Base-by-base conservation (phyloP, 768 basidiomycete species). In the Tremella mesenterica region DNA sequence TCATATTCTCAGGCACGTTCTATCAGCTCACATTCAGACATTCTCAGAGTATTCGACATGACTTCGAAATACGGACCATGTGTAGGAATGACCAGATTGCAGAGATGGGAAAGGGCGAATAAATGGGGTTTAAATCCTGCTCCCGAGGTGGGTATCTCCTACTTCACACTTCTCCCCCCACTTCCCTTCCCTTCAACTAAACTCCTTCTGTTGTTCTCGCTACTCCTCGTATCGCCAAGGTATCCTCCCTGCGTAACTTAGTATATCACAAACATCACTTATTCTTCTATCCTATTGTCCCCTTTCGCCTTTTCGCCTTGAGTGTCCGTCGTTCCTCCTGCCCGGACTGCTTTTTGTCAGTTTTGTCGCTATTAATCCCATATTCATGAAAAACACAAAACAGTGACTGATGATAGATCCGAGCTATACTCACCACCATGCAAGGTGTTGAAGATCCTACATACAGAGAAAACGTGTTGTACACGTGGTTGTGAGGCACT, bases 71-170 rank as follows among this genome's bases (percentile, higher is more conserved):
- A 67, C 51, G 71, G 70, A 6, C 73, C 71, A 4, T 62, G 62
- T 33, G 59, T 62, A 38, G 72, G 73, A 34, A 59, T 74, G 50
- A 80, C 82, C n/a, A 81, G 91, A 26, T 74, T 93, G 13, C 82
- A 91, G 57, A 78, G 92, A 33, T 96, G 90, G 88, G 81, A 91
- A 65, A 79, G 91, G 45, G 92, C 92, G 0, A 71, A 83, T 25
- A 78, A 79, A 9, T 76, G 92, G 41, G 88, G 88, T 1, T 75
- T 95, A 18, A 77, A 83, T 44, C 92, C 91, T 13, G 90, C 89
- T 2, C 57, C 67, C 14, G 86, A 89, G 78, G 89, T 85, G 61
- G 53, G 81, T 69, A 25, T 44, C 14, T 23, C 13, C 21, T 16
- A 16, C n/a, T 4, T 25, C 14, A 23, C 43, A 23, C 21, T 44